Evolutionary conservation across 257 asterid species (phyloP).

Genomic region (Cruciata laevipes): DNA sequence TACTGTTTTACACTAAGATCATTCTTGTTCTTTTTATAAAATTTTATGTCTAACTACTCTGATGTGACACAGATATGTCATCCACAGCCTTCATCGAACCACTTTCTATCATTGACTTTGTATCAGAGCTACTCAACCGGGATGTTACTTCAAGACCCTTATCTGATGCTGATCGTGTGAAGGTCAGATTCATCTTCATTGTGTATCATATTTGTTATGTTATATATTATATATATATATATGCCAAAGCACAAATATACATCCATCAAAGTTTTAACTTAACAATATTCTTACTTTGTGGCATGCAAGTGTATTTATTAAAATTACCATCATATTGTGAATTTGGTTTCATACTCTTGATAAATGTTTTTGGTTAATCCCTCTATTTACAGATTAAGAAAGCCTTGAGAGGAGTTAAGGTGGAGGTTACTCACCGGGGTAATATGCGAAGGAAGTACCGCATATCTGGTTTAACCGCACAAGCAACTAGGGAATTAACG

Average conservation of each 20-base stretch:
- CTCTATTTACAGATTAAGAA: slow-evolving; percentile 61
- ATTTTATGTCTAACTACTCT: too few relatives aligned
- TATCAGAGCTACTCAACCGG: slow-evolving; percentile 70
- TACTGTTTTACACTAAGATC: too few relatives aligned
- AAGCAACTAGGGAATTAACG: slow-evolving; percentile 86
- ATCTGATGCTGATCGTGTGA: slow-evolving; percentile 91
- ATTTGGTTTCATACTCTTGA: too few relatives aligned
- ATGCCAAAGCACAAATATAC: too few relatives aligned
- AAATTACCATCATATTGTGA: too few relatives aligned
- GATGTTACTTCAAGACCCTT: slow-evolving; percentile 70
- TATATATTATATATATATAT: background rate
- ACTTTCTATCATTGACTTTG: slow-evolving; percentile 81
- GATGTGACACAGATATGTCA: slow-evolving; percentile 64
- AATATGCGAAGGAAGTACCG: slow-evolving; percentile 94
- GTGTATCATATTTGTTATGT: too few relatives aligned
- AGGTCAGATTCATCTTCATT: slow-evolving; percentile 63
- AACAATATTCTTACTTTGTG: too few relatives aligned
- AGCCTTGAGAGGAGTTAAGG: slow-evolving; percentile 92
- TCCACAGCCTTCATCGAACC: slow-evolving; percentile 98
- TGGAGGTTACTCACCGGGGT: slow-evolving; percentile 95
- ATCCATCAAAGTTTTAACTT: too few relatives aligned
- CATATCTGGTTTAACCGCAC: slow-evolving; percentile 86
- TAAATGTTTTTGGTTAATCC: background rate
- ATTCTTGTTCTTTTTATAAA: too few relatives aligned
- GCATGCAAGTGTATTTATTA: too few relatives aligned